Percentiles rank a stretch among this genome's conserved stretches.
These are phyloP conservation scores for Fennellomyces sp. DNA, from an alignment of 371 early-diverging fungal genomes.

Conservation along the genomic window DNA sequence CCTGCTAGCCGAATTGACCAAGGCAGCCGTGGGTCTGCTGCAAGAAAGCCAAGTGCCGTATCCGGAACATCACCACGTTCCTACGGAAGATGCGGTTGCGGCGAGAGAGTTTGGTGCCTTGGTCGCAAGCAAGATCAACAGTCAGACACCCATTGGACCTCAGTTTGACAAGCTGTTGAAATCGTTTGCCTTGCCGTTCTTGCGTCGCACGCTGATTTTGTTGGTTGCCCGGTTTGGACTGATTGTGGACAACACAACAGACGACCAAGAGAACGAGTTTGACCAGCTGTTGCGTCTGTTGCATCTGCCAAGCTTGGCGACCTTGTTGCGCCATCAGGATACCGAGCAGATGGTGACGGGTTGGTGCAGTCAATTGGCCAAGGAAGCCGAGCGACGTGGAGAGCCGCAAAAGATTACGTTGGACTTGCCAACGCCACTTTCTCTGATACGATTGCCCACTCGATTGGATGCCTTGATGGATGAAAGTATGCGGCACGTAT, in stretches of 20 bases:
- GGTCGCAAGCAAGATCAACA: constrained; percentile 14
- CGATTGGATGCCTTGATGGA: constrained; percentile 86
- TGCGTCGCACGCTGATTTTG: constrained; percentile 71
- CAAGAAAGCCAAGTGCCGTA: constrained; percentile 1
- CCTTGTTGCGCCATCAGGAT: constrained; percentile 23
- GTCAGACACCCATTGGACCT: background rate
- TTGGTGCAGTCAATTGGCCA: constrained; percentile 38
- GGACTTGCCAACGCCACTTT: constrained; percentile 62
- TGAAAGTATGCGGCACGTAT: constrained; percentile 73
- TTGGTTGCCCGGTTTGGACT: constrained; percentile 77
- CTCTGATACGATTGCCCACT: constrained; percentile 78
- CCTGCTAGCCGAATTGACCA: constrained; percentile 67
- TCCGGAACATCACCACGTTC: constrained; percentile 17
- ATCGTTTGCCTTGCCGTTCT: constrained; percentile 70
- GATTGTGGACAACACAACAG: constrained; percentile 52
- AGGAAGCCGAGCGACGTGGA: constrained; percentile 31
- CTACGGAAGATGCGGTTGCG: constrained; percentile 15
- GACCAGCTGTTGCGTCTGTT: constrained; percentile 30
- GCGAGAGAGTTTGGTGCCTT: constrained; percentile 27
- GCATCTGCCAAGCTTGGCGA: constrained; percentile 24
- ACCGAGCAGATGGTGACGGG: constrained; percentile 26
- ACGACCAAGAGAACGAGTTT: constrained; percentile 24
- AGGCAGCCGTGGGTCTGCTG: constrained; percentile 46
- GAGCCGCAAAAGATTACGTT: constrained; percentile 25
- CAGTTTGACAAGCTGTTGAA: constrained; percentile 59